Conservation (phyloP, 2,329 filamentous ascomycete species). For the Hypomyces rosellus region DNA sequence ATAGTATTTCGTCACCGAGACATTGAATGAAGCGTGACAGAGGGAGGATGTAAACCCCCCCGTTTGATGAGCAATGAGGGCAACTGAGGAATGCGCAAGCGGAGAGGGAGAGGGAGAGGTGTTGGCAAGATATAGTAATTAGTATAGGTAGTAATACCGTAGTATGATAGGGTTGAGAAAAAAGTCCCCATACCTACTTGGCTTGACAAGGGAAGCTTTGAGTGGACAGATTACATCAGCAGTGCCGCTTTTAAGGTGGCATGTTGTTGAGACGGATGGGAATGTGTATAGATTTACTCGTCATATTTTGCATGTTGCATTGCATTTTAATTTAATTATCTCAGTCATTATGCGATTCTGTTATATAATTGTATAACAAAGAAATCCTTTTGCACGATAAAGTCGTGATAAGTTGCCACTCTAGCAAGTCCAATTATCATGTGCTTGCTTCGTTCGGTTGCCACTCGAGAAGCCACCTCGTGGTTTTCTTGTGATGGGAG, state of each 20-base stretch:
- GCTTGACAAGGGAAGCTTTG: neutral
- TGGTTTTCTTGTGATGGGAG: neutral
- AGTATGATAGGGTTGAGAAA: neutral
- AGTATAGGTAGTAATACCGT: neutral
- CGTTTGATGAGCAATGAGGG: neutral
- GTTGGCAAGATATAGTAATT: neutral
- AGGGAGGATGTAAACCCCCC: conserved; percentile 8
- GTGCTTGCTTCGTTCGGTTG: neutral
- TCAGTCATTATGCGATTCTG: no score
- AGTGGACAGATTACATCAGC: conserved; percentile 11
- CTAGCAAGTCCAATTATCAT: neutral
- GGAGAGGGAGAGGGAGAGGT: neutral
- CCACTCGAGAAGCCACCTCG: neutral
- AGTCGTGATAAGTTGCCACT: no score
- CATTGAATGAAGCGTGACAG: conserved; percentile 4
- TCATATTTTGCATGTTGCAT: no score
- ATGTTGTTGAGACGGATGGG: neutral
- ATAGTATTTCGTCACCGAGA: conserved; percentile 7
- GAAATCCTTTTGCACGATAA: no score
- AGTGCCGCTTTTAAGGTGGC: conserved; percentile 5
- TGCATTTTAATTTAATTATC: no score
- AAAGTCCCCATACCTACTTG: conserved; percentile 4
- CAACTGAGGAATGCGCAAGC: no score
- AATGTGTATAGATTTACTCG: neutral
- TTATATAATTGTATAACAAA: no score